phyloP scores from a whole-genome alignment of 1,284 basidiomycete genomes.

The Moniliella sp. region DNA sequence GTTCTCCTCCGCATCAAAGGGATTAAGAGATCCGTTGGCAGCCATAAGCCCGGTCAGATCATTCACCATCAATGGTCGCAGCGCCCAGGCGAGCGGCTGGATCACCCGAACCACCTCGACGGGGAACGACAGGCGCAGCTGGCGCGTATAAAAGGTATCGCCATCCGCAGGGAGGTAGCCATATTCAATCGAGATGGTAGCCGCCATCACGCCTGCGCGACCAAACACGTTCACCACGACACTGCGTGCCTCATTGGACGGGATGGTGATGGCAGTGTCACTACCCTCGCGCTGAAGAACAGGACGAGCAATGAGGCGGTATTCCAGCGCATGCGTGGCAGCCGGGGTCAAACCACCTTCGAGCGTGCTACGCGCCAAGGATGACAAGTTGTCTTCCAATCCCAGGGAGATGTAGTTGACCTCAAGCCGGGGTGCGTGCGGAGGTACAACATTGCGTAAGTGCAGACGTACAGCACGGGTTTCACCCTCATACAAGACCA shows the following conservation, averaged over 20 bases:
- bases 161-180: conserved; percentile 43
- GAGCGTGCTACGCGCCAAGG: conserved; percentile 51
- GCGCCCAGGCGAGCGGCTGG: conserved; percentile 40
- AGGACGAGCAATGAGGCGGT: conserved; percentile 53
- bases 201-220: conserved; percentile 64
- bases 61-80: conserved; percentile 4
- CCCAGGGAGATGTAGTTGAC: conserved; percentile 64
- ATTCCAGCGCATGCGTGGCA: conserved; percentile 74
- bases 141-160: conserved; percentile 54
- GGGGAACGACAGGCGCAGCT: conserved; percentile 58
- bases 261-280: neutral
- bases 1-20: conserved; percentile 23
- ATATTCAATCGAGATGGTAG: conserved; percentile 62
- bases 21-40: conserved; percentile 8
- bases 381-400: conserved; percentile 69
- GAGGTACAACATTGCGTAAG: too few species aligned
- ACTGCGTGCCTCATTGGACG: neutral
- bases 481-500: conserved; percentile 86
- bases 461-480: conserved; percentile 57
- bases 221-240: conserved; percentile 57
- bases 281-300: conserved; percentile 54
- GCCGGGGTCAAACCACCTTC: conserved; percentile 54
- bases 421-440: conserved; percentile 52
- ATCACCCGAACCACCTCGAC: conserved; percentile 82
- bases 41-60: conserved; percentile 17